Base-by-base conservation (phyloP, 805 yeast species). In the Lipomyces lipofer region DNA sequence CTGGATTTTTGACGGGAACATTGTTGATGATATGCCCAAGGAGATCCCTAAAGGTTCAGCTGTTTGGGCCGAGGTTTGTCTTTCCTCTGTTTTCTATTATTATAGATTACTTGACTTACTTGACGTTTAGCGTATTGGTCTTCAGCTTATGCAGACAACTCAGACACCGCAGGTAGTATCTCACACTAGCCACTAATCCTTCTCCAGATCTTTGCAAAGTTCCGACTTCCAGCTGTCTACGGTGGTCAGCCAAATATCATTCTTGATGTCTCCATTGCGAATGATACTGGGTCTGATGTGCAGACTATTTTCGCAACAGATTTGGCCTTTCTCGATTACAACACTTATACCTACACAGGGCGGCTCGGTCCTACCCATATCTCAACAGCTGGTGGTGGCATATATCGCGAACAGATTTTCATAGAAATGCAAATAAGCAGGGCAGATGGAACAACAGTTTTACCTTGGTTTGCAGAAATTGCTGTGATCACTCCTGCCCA, bases 141-240 rank as follows among this genome's bases (percentile, higher is more conserved):
- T 33, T 33, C 38, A 33, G 38, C 38, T 33, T 33, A 33, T 33
- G 38, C 38, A 33, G 38, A 33, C 38, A 33, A 33, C 38, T 33
- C 38, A 33, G n/a, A n/a, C n/a, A n/a, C n/a, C n/a, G n/a, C n/a
- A n/a, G n/a, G n/a, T n/a, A n/a, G n/a, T n/a, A n/a, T n/a, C n/a
- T n/a, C n/a, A n/a, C n/a, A n/a, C n/a, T n/a, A n/a, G n/a, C n/a
- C n/a, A n/a, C n/a, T n/a, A n/a, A n/a, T n/a, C n/a, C n/a, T n/a
- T n/a, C n/a, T n/a, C n/a, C n/a, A n/a, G n/a, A n/a, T n/a, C n/a
- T n/a, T n/a, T n/a, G n/a, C n/a, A n/a, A n/a, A n/a, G n/a, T n/a
- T n/a, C n/a, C n/a, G n/a, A n/a, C n/a, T n/a, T n/a, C n/a, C n/a
- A n/a, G n/a, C n/a, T n/a, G n/a, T 32, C 36, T 32, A 32, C 36